Conservation (phyloP, 1,284 basidiomycete genomes). For the Boletus austroedulis region DNA sequence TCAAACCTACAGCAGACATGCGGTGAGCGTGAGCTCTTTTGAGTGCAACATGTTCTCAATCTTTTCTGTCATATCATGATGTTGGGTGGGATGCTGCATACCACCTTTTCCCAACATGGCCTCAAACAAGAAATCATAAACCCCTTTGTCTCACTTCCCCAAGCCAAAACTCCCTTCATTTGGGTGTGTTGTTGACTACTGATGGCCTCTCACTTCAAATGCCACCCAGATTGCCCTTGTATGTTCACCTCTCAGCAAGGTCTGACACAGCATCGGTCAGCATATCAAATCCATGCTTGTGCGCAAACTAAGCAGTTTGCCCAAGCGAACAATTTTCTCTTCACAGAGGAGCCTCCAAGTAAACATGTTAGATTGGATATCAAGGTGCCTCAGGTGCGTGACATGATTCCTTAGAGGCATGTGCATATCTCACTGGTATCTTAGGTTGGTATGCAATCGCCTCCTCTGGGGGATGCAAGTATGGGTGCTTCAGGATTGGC, state of each 20-base stretch:
- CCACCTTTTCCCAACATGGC: neutral
- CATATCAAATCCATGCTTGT: neutral
- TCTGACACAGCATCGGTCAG: neutral
- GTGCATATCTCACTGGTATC: neutral
- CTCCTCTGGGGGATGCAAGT: neutral
- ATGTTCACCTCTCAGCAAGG: neutral
- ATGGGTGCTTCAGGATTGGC: too few relatives aligned
- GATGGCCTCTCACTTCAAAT: slow-evolving; percentile 1
- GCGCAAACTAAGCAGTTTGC: neutral
- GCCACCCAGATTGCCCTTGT: neutral
- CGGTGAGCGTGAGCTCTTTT: neutral
- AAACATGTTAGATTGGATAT: neutral
- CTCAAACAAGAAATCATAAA: neutral
- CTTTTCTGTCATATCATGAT: neutral
- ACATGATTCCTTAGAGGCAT: neutral
- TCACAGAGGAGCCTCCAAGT: neutral
- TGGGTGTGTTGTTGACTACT: neutral
- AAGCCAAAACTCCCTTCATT: neutral
- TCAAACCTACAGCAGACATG: neutral
- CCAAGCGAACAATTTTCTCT: neutral
- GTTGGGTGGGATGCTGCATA: neutral
- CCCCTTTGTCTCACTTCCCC: neutral
- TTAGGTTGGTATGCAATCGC: neutral
- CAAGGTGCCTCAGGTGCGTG: neutral
- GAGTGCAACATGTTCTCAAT: neutral